Percentiles rank a stretch among this genome's conserved stretches.
Conservation (phyloP, 441 rosid genomes). For the Oxalis stricta region DNA sequence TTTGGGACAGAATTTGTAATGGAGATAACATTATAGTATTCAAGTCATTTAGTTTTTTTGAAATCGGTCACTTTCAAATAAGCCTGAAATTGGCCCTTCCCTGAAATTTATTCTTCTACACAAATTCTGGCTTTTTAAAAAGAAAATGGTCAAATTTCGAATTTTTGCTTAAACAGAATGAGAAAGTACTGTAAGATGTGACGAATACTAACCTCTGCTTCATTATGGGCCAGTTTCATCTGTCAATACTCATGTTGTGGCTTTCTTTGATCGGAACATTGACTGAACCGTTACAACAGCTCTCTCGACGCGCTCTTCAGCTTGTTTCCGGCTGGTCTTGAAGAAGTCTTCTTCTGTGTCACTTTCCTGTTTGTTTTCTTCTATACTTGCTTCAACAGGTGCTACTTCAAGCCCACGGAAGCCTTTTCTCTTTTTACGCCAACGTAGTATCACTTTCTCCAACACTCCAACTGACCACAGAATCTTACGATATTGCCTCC, state of each 20-base stretch:
- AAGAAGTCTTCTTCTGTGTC: conserved; percentile 69
- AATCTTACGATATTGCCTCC: conserved; percentile 76
- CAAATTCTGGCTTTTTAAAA: too few species aligned
- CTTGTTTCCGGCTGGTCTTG: conserved; percentile 68
- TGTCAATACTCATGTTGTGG: conserved; percentile 79
- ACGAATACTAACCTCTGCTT: conserved; percentile 71
- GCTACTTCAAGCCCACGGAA: conserved; percentile 72
- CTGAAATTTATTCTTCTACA: too few species aligned
- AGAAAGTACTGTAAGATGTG: too few species aligned
- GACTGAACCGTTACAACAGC: conserved; percentile 81
- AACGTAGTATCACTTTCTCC: conserved; percentile 86
- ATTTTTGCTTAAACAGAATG: too few species aligned
- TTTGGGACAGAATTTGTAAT: too few species aligned
- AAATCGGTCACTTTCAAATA: neutral
- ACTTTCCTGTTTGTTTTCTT: conserved; percentile 22
- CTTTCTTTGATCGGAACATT: conserved; percentile 95
- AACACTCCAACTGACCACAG: conserved; percentile 91
- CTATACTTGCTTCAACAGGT: conserved; percentile 11
- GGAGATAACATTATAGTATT: too few species aligned
- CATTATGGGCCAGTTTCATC: conserved; percentile 56
- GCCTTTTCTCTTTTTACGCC: conserved; percentile 90
- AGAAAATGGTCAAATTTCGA: too few species aligned
- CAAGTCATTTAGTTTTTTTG: too few species aligned
- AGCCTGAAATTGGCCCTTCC: neutral
- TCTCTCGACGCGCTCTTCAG: conserved; percentile 81